A percentile compares a stretch with the other conserved stretches of the same genome.
These are phyloP conservation scores for Microbotryum scabiosae DNA, from an alignment of 1,284 basidiomycete species.

Conservation along the genomic window DNA sequence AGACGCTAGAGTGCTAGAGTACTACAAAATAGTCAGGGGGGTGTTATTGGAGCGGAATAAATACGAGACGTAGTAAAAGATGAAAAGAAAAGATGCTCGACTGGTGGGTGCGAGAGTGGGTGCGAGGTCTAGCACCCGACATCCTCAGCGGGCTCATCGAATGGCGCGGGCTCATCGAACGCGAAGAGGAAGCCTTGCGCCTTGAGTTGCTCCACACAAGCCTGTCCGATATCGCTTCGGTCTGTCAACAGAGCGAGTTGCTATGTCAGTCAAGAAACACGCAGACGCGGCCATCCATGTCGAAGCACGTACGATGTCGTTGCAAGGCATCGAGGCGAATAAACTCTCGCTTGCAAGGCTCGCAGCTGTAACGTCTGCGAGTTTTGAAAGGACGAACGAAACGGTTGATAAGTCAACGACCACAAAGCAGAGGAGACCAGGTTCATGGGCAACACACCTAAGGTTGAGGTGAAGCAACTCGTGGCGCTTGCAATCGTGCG, in stretches of 20 bases:
- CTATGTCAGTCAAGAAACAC: background rate
- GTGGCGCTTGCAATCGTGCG: constrained; percentile 75
- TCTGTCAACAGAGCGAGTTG: constrained; percentile 6
- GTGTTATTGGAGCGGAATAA: too few species aligned
- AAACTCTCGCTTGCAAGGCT: constrained; percentile 30
- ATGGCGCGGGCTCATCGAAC: too few species aligned
- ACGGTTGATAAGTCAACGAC: background rate
- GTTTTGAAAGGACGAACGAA: background rate
- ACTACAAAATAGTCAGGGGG: too few species aligned
- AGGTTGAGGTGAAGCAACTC: constrained; percentile 69
- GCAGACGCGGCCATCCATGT: too few species aligned
- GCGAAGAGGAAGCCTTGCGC: constrained; percentile 8
- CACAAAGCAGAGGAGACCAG: background rate
- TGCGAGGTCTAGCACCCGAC: too few species aligned
- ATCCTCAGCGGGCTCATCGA: too few species aligned
- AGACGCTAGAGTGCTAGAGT: too few species aligned
- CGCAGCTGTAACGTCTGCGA: background rate
- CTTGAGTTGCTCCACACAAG: constrained; percentile 24
- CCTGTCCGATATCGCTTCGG: constrained; percentile 29
- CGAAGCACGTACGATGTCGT: constrained; percentile 23
- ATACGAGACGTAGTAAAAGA: too few species aligned
- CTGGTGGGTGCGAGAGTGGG: too few species aligned
- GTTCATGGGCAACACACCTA: constrained; percentile 35
- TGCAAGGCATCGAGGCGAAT: constrained; percentile 30
- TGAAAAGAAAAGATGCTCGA: too few species aligned